phyloP scores from a whole-genome alignment of 345 rosid species.

The Trapa bicornis region DNA sequence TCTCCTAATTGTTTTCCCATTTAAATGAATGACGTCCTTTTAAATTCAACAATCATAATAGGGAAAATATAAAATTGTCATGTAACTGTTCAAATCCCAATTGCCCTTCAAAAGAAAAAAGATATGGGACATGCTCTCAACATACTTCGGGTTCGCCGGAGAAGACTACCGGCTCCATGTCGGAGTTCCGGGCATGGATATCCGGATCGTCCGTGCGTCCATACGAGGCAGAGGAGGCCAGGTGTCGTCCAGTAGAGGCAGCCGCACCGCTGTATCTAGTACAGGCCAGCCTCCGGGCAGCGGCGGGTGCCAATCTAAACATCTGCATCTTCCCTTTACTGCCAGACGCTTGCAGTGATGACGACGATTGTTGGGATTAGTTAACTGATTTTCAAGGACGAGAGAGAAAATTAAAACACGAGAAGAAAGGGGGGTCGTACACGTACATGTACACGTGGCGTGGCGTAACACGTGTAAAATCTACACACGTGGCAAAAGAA shows the following conservation, averaged over 20 bases:
- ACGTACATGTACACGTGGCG: not conserved
- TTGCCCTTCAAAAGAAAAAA: no score
- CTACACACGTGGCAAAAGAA: constrained; percentile 15
- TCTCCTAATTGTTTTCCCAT: no score
- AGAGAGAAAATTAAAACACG: not conserved
- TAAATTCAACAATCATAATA: no score
- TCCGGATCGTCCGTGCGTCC: constrained; percentile 36
- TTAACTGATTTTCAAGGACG: no score
- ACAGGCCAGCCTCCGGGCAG: constrained; percentile 12
- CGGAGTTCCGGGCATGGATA: constrained; percentile 24
- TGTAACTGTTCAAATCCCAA: no score
- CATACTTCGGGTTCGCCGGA: constrained; percentile 35
- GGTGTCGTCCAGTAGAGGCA: not conserved
- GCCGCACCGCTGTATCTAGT: constrained; percentile 1
- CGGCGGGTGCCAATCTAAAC: constrained; percentile 17
- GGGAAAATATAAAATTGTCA: no score
- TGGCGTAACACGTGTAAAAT: constrained; percentile 9
- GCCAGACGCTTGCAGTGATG: not conserved
- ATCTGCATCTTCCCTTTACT: not conserved
- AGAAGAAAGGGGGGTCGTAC: not conserved
- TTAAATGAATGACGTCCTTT: no score
- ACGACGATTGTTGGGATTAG: no score
- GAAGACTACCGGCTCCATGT: constrained; percentile 29
- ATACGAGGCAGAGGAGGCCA: constrained; percentile 16
- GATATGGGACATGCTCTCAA: not conserved